phyloP scores from a whole-genome alignment of 2,329 filamentous ascomycete species.

The Fusarium miscanthi region DNA sequence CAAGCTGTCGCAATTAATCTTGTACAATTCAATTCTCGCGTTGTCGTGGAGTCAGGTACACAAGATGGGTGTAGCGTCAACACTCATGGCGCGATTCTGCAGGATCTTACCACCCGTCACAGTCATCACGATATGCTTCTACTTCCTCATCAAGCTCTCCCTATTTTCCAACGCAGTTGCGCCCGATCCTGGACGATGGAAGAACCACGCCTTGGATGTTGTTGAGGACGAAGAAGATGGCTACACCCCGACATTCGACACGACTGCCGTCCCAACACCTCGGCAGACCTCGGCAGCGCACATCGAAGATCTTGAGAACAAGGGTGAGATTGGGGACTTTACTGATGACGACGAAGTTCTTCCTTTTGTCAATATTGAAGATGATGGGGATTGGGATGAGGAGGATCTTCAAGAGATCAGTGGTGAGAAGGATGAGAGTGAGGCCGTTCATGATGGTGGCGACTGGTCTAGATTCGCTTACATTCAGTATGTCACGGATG shows the following conservation, averaged over 20 bases:
- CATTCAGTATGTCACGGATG: slow-evolving; percentile 61
- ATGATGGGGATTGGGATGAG: not conserved
- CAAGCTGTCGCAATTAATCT: too few species aligned
- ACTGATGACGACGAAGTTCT: not conserved
- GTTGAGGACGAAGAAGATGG: not conserved
- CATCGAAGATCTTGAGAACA: slow-evolving; percentile 7
- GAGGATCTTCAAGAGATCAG: not conserved
- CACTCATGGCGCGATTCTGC: not conserved
- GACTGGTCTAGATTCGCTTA: slow-evolving; percentile 55
- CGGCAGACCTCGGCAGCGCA: not conserved
- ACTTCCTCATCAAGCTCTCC: not conserved
- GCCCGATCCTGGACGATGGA: not conserved
- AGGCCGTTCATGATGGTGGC: not conserved
- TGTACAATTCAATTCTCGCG: not conserved
- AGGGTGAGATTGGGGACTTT: slow-evolving; percentile 5
- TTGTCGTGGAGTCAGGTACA: not conserved
- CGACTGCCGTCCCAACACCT: not conserved
- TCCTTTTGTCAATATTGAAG: not conserved
- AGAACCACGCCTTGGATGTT: not conserved
- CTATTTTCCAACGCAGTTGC: not conserved
- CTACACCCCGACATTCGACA: not conserved
- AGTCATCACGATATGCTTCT: not conserved
- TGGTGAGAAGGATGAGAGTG: not conserved
- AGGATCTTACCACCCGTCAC: not conserved
- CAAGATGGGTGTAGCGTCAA: slow-evolving; percentile 5